Conservation (phyloP, 441 rosid species). For the Capsella rubella region DNA sequence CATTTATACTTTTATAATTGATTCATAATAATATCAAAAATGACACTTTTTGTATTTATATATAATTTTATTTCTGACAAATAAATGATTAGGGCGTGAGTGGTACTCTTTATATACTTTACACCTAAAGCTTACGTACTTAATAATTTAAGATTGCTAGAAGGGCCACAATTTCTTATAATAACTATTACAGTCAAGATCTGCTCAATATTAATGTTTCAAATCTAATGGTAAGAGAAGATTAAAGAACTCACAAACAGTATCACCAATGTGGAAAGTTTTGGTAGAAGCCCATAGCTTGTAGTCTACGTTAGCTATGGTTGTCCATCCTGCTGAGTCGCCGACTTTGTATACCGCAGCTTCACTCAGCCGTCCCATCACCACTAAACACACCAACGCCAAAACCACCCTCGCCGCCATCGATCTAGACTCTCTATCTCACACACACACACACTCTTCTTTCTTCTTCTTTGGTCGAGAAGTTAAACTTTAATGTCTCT, state of each 20-base stretch:
- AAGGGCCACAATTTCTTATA: slow-evolving; percentile 9
- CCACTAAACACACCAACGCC: slow-evolving; percentile 46
- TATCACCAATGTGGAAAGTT: slow-evolving; percentile 76
- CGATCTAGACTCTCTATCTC: not conserved
- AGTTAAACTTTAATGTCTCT: slow-evolving; percentile 7
- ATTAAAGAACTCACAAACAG: slow-evolving; percentile 57
- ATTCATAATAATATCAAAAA: too few relatives aligned
- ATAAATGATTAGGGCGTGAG: slow-evolving; percentile 31
- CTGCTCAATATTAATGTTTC: not conserved
- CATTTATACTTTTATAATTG: too few relatives aligned
- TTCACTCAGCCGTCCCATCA: slow-evolving; percentile 45
- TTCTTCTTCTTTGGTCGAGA: slow-evolving; percentile 29
- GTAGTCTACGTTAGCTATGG: slow-evolving; percentile 81
- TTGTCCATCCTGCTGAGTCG: slow-evolving; percentile 90
- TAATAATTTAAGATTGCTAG: slow-evolving; percentile 4
- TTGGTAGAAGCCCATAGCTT: slow-evolving; percentile 82
- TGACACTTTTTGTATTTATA: too few relatives aligned
- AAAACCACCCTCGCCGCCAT: slow-evolving; percentile 26
- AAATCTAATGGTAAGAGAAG: not conserved
- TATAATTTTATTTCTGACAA: too few relatives aligned
- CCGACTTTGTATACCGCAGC: slow-evolving; percentile 82
- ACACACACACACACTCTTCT: not conserved
- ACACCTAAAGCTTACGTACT: slow-evolving; percentile 25
- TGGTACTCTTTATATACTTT: slow-evolving; percentile 31
- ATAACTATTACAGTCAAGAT: not conserved